These are phyloP conservation scores for Oryza coarctata DNA, from an alignment of 176 grass and related monocot genomes.

Conservation along the genomic window DNA sequence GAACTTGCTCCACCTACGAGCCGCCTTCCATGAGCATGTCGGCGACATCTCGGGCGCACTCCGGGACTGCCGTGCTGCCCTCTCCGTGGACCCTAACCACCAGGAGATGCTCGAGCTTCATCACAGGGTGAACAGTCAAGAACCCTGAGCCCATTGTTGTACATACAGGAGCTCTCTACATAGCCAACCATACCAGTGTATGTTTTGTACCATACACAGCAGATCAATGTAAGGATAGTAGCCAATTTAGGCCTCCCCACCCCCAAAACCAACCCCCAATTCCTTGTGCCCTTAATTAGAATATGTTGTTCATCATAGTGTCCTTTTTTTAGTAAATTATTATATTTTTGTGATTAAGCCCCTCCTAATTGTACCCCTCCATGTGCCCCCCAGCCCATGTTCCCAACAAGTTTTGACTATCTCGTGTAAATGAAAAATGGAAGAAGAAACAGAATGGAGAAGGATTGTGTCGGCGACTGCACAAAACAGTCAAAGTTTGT, in stretches of 20 bases:
- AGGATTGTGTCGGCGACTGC: constrained; percentile 23
- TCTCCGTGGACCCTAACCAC: constrained; percentile 95
- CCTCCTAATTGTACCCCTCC: constrained; percentile 34
- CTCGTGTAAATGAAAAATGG: constrained; percentile 50
- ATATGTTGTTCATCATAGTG: constrained; percentile 39
- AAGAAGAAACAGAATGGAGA: constrained; percentile 33
- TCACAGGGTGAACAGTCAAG: constrained; percentile 92
- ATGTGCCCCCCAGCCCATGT: constrained; percentile 27
- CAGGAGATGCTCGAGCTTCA: constrained; percentile 99
- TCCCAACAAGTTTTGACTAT: constrained; percentile 51
- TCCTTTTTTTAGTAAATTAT: constrained; percentile 39
- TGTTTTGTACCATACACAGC: constrained; percentile 69
- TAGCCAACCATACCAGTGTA: constrained; percentile 48
- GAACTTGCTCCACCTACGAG: constrained; percentile 88
- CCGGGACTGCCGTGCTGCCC: constrained; percentile 78
- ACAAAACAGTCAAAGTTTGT: constrained; percentile 3
- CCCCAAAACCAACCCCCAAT: constrained; percentile 16
- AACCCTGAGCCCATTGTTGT: constrained; percentile 66
- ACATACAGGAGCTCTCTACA: constrained; percentile 45
- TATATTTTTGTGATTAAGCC: constrained; percentile 44
- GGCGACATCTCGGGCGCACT: constrained; percentile 77
- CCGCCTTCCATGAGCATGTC: constrained; percentile 89
- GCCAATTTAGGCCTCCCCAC: constrained; percentile 27
- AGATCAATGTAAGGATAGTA: constrained; percentile 42
- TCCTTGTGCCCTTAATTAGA: constrained; percentile 36